Evolutionary conservation across 805 yeast genomes (phyloP).

Genomic region (Kluyveromyces lactis): DNA sequence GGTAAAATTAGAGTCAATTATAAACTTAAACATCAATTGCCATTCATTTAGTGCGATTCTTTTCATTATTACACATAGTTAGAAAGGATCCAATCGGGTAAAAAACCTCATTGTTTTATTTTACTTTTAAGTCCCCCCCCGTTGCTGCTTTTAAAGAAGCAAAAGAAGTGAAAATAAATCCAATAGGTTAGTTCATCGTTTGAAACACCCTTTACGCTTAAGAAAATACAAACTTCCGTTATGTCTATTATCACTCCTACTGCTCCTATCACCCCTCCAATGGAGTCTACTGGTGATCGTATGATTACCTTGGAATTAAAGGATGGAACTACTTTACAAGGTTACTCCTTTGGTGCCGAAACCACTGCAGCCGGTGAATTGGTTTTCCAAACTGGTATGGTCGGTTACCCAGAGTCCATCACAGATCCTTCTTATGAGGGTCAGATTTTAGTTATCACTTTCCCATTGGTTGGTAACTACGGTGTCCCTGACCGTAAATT

Average conservation of each 20-base stretch:
- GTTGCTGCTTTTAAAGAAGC: too few species aligned
- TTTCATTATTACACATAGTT: too few species aligned
- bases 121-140: too few species aligned
- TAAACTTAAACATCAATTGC: too few species aligned
- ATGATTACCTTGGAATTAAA: slow-evolving; percentile 82
- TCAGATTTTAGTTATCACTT: slow-evolving; percentile 92
- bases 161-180: too few species aligned
- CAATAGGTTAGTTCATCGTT: too few species aligned
- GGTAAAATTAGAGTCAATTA: too few species aligned
- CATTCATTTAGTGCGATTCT: too few species aligned
- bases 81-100: too few species aligned
- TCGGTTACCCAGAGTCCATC: slow-evolving; percentile 96
- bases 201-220: too few species aligned
- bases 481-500: slow-evolving; percentile 92
- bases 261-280: slow-evolving; percentile 84
- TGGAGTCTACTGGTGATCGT: slow-evolving; percentile 74
- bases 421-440: slow-evolving; percentile 99
- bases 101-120: too few species aligned
- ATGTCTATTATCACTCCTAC: slow-evolving; percentile 45
- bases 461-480: slow-evolving; percentile 95
- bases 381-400: slow-evolving; percentile 99
- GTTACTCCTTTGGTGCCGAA: slow-evolving; percentile 95
- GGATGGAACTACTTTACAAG: slow-evolving; percentile 80
- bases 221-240: slow-evolving; percentile 1
- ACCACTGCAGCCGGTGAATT: slow-evolving; percentile 89